Evolutionary conservation across 306 rosid species (phyloP).

Genomic region (Astragalus membranaceus): DNA sequence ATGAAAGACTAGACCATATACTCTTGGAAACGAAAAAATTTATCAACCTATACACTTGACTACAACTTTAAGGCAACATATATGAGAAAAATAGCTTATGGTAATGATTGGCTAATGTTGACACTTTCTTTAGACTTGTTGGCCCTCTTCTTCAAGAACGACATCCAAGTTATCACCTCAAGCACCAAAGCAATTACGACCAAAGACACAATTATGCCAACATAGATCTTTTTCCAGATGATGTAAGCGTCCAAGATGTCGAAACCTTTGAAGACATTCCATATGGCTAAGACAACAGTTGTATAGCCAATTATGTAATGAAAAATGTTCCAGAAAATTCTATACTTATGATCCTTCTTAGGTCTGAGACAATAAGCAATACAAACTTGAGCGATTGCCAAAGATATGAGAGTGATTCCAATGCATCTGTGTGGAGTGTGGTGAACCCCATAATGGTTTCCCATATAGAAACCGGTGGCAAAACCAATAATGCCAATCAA

Average conservation of each 20-base stretch:
- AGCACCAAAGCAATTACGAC: not conserved
- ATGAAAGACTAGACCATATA: too few relatives aligned
- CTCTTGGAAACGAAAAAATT: too few relatives aligned
- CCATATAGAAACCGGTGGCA: not conserved
- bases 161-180: not conserved
- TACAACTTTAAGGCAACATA: too few relatives aligned
- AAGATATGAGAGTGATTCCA: constrained; percentile 12
- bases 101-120: too few relatives aligned
- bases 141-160: not conserved
- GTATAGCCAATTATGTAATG: constrained; percentile 14
- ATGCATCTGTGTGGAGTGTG: constrained; percentile 18
- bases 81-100: too few relatives aligned
- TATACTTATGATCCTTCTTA: not conserved
- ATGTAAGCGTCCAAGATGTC: not conserved
- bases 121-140: too few relatives aligned
- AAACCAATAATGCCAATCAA: constrained; percentile 12
- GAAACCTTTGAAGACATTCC: constrained; percentile 19
- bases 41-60: too few relatives aligned
- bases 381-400: not conserved
- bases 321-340: constrained; percentile 11
- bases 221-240: not conserved
- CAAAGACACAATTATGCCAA: not conserved
- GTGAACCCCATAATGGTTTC: not conserved
- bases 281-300: not conserved
- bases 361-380: constrained; percentile 3